A percentile compares a stretch with the other conserved stretches of the same genome.
Conservation (phyloP, 2,329 filamentous ascomycete genomes). For the Knufia petricola region DNA sequence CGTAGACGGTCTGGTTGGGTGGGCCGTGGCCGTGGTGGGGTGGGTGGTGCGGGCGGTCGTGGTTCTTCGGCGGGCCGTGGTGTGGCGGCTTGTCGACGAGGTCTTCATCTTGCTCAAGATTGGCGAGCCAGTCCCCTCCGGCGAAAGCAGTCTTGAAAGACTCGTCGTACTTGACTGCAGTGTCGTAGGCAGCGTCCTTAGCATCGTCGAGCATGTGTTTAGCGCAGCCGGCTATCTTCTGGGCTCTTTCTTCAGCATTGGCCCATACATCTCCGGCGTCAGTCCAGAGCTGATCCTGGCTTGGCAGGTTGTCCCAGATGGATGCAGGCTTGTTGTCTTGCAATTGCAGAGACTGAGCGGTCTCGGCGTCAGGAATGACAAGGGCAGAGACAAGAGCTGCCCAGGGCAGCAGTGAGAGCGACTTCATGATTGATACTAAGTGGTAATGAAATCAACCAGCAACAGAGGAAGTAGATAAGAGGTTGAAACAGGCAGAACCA, state of each 20-base stretch:
- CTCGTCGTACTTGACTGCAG: constrained; percentile 30
- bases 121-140: constrained; percentile 39
- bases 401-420: constrained; percentile 17
- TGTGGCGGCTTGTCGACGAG: constrained; percentile 10
- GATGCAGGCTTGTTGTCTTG: constrained; percentile 16
- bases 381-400: constrained; percentile 20
- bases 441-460: neutral
- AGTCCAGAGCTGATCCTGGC: constrained; percentile 20
- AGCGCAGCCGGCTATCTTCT: constrained; percentile 34
- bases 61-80: constrained; percentile 19
- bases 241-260: constrained; percentile 23
- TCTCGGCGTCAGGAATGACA: constrained; percentile 23
- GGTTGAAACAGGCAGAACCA: constrained; percentile 6
- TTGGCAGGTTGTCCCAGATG: constrained; percentile 17
- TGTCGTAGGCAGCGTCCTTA: constrained; percentile 32
- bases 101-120: constrained; percentile 15
- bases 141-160: constrained; percentile 38
- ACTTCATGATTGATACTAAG: constrained; percentile 15
- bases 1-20: constrained; percentile 65
- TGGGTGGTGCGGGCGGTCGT: constrained; percentile 27
- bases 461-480: constrained; percentile 2
- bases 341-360: constrained; percentile 18
- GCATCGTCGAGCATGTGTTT: constrained; percentile 37
- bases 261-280: constrained; percentile 24
- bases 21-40: constrained; percentile 32